A percentile compares a stretch with the other conserved stretches of the same genome.
These are phyloP conservation scores for Neurospora discreta DNA, from an alignment of 495 filamentous ascomycete species.

Conservation along the genomic window DNA sequence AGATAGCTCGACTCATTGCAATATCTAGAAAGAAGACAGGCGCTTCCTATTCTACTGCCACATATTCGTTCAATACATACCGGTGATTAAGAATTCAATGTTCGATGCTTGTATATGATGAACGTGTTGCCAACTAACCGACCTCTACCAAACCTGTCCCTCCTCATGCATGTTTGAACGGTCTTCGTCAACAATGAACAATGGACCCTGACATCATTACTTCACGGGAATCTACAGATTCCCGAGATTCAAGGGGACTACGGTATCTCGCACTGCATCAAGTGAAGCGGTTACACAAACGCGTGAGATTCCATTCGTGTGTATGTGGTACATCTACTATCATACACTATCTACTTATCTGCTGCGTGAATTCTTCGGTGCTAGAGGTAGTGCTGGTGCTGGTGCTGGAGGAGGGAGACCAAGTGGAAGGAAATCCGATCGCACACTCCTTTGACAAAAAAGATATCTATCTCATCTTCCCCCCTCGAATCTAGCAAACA, in stretches of 20 bases:
- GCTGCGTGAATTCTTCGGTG: too few species aligned
- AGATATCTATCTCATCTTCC: too few species aligned
- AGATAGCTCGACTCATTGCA: neutral
- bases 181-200: neutral
- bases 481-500: too few species aligned
- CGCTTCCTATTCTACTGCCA: neutral
- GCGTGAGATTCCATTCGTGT: neutral
- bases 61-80: neutral
- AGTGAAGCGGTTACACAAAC: neutral
- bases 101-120: neutral
- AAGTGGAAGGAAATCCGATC: too few species aligned
- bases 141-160: neutral
- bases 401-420: too few species aligned
- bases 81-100: neutral
- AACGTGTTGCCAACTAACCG: neutral
- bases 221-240: neutral
- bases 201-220: neutral
- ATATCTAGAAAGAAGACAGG: neutral
- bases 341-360: too few species aligned
- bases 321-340: neutral
- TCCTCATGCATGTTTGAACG: neutral
- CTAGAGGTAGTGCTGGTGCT: too few species aligned
- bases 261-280: neutral
- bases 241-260: neutral
- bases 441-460: too few species aligned